Base-by-base conservation (phyloP, 768 basidiomycete species). In the Sarcodon aspratus region DNA sequence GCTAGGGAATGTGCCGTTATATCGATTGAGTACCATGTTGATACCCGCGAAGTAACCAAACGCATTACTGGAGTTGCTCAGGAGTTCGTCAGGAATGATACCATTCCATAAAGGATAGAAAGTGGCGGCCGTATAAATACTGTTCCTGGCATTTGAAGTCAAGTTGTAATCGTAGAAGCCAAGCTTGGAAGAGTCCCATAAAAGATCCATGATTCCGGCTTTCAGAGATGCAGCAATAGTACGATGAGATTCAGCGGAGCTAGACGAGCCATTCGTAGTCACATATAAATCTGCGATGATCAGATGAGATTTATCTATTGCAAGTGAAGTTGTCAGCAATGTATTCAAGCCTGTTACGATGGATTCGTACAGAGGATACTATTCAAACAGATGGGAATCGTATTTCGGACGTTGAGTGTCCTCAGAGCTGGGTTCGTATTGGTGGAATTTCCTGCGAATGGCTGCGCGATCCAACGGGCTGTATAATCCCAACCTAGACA, bases 111-210 rank as follows among this genome's bases (percentile, higher is more conserved):
- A 69, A 0, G 93, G 88, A 61, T 90, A 91, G 68, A 80, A 92
- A 1, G 76, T 79, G 1, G 87, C 92, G 2, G 68, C 72, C n/a
- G 78, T 78, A 67, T 83, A 92, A 32, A 89, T 59, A 44, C 56
- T 63, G 57, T 79, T 82, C 47, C 84, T 78, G 11, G 75, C 59
- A 45, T 82, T 79, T 2, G 80, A 73, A 7, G 78, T 82, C 36
- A 83, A 63, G 62, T 91, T 89, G 66, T 85, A 96, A 64, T 95
- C 93, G 57, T 94, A 94, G 66, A 94, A 95, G 0, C 84, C 84
- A n/a, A 90, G 69, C 69, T 85, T 87, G 7, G 69, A 64, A 0
- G 78, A 54, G 59, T 95, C 86, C 92, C 93, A 96, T 64, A 79
- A 70, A 8, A 96, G 75, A 61, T 97, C 94, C 34, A 96, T 67